Percentiles rank a stretch among this genome's conserved stretches.
Conservation (phyloP, 768 basidiomycete genomes). For the Boletus speciosus region DNA sequence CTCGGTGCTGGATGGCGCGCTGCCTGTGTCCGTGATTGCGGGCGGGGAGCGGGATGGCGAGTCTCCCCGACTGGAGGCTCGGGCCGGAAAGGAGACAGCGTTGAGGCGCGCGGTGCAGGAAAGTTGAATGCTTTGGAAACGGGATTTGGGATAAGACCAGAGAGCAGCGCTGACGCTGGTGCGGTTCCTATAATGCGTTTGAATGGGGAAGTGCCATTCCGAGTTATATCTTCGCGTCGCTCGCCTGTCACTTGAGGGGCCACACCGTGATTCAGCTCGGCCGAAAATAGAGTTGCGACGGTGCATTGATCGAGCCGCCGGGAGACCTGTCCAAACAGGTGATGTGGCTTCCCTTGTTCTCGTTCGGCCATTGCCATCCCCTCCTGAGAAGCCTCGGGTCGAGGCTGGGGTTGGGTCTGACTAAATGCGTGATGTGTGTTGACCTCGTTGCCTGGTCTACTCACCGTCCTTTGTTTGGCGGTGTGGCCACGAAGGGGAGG, state of each 20-base stretch:
- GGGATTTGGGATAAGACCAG: not conserved
- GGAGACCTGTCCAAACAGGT: not conserved
- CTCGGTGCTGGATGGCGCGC: conserved; percentile 8
- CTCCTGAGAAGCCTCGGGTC: not conserved
- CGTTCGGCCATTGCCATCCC: not conserved
- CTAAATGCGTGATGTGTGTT: conserved; percentile 16
- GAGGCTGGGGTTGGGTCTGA: not conserved
- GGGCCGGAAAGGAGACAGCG: conserved; percentile 18
- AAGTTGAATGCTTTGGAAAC: conserved; percentile 6
- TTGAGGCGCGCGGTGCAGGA: conserved; percentile 17
- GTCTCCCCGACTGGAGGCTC: not conserved
- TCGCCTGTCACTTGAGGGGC: not conserved
- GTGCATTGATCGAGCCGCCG: not conserved
- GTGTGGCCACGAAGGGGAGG: conserved; percentile 12
- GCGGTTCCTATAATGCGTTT: not conserved
- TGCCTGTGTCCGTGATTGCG: not conserved
- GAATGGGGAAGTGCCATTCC: not conserved
- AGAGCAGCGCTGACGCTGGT: not conserved
- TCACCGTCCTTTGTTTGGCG: not conserved
- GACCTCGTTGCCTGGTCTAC: not conserved
- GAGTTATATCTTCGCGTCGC: not conserved
- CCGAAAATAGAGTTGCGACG: not conserved
- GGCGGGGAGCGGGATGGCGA: not conserved
- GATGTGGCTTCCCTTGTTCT: not conserved
- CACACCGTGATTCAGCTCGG: not conserved